Evolutionary conservation across 1,139 yeast species (phyloP), one percentile per base, ranked within the genome.

Genomic region (Candida tetrigidarum): DNA sequence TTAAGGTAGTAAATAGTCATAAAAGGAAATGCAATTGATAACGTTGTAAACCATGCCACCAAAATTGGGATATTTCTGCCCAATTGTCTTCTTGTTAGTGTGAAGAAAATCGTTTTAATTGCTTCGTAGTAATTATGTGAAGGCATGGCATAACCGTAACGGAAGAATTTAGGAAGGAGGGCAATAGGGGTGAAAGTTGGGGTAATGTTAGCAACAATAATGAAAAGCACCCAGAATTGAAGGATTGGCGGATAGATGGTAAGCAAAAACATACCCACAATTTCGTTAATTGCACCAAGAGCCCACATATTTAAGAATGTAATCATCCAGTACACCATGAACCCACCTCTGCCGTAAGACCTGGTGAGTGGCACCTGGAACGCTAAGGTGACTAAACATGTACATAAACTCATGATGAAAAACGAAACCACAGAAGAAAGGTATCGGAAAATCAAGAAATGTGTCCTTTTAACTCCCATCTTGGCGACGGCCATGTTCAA

Each of bases 401-500:
- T 69, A 44, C 65, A 63, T 44, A 73, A 64, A 53, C 74, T 66
- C 40, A 74, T 53, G 18, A 69, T 50, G 37, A 71, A 66, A 49
- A 63, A 73, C 20, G 74, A 63, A 9, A 60, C 5, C 11, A 62
- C 48, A 1, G 74, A 64, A 1, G 71, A 48, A 3, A 55, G 10
- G 42, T 66, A 44, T 34, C 79, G 56, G 54, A 71, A 74, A 4
- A 61, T 19, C 22, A 69, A 50, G 47, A 58, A 69, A 48, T 68
- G 75, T 3, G 28, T 42, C 10, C 50, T 50, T 40, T 68, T 69
- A 10, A 74, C 48, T 2, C 65, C 64, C 32, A 62, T 50, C 41
- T 52, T 50, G 3, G 78, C 67, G 41, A 84, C 71, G 27, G 69
- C 60, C 49, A 63, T 64, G 58, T 86, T 87, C 26, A 81, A 59